A percentile compares a stretch with the other conserved stretches of the same genome.
Evolutionary conservation across 163 green algal species (phyloP).

Genomic region (Scenedesmus sp.): DNA sequence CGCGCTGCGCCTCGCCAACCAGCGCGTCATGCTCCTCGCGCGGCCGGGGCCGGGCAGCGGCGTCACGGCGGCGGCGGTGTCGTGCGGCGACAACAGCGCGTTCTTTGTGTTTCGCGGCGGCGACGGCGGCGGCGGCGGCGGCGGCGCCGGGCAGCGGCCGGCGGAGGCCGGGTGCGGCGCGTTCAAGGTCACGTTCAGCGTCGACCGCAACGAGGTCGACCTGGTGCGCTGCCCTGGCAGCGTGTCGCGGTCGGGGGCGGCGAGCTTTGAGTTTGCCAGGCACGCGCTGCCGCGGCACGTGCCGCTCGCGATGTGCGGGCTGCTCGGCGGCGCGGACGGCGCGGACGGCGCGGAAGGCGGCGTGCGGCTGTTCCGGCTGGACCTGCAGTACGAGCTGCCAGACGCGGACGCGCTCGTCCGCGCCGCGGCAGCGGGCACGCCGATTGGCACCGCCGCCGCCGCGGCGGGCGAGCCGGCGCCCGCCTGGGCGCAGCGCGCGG

Average conservation of each 20-base stretch:
- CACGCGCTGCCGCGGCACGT: slow-evolving; percentile 10
- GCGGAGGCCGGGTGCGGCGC: slow-evolving; percentile 2
- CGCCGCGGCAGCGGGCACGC: background rate
- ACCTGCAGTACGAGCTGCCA: slow-evolving; percentile 30
- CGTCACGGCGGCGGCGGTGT: slow-evolving; percentile 15
- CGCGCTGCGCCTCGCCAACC: background rate
- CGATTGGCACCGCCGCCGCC: background rate
- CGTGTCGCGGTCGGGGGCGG: background rate
- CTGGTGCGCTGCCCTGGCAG: slow-evolving; percentile 23
- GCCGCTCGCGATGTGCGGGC: too few relatives aligned
- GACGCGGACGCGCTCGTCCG: background rate
- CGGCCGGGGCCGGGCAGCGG: background rate
- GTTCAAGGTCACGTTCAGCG: background rate
- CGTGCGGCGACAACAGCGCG: background rate
- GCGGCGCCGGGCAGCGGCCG: background rate
- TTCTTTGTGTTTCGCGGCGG: background rate
- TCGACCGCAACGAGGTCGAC: slow-evolving; percentile 33
- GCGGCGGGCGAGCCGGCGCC: background rate
- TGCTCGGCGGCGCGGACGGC: background rate
- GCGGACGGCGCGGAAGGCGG: background rate
- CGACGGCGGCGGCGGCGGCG: background rate
- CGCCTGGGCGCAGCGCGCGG: background rate
- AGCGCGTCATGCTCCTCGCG: slow-evolving; percentile 34
- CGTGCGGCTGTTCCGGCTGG: background rate
- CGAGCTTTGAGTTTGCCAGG: slow-evolving; percentile 21